Base-by-base conservation (phyloP, 1,284 basidiomycete species). In the Cerrena zonata region DNA sequence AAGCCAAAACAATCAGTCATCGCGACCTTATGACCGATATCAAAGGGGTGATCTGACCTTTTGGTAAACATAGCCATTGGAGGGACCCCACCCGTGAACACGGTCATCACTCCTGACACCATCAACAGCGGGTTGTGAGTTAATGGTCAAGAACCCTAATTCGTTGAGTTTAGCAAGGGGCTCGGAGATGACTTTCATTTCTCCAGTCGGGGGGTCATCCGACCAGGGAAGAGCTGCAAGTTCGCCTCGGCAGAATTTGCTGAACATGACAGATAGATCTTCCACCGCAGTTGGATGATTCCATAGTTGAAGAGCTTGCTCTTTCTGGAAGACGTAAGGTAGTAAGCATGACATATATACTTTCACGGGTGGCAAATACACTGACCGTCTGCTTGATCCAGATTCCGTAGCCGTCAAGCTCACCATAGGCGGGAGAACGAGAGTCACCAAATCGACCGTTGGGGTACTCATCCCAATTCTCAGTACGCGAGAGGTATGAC, bases 391-490 rank as follows among this genome's bases (percentile, higher is more conserved):
- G 86, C 65, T 91, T 88, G 64, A 92, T 82, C 68, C 78, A 87
- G 46, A 93, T 81, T 50, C 91, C 91, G 67, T 95, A 98, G 2
- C 94, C 94, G 63, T 99, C 95, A 51, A 98, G 76, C 70, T 99
- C 96, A 63, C 95, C 95, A 61, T 96, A 99, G 2, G 96, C 96
- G 21, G 95, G 95, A 77, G 88, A 91, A 53, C 95, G 82, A 12
- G 94, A 88, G 69, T 99, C 95, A 61, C 95, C 96, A 65, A 96
- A 99, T 56, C 95, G 89, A 58, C 95, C 96, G 68, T 99, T 99
- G 43, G 95, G 95, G 69, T 95, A 99, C 70, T 99, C 96, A 69
- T 99, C 95, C 95, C 95, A 99, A 63, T 94, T 90, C 66, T 92
- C 90, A 21, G 92, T 95, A 47, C 94, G 86, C 13, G 90, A 90